Conservation (phyloP, 495 filamentous ascomycete genomes). For the Penicillium coffeae region DNA sequence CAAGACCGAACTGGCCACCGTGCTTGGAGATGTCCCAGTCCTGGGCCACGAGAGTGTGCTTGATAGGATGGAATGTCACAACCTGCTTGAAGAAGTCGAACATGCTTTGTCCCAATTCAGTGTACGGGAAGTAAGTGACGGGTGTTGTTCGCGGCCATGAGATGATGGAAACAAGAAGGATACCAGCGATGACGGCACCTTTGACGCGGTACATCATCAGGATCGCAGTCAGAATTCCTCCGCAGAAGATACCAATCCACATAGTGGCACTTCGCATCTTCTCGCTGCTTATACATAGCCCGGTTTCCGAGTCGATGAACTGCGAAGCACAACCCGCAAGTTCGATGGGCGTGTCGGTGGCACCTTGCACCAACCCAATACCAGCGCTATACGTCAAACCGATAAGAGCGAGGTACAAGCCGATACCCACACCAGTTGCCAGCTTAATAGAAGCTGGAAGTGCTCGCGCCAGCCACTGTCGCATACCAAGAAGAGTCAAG, state of each 20-base stretch:
- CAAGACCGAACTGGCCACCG: constrained; percentile 68
- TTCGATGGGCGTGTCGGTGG: constrained; percentile 54
- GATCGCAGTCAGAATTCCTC: constrained; percentile 69
- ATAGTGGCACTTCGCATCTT: constrained; percentile 76
- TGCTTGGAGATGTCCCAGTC: constrained; percentile 62
- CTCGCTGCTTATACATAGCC: constrained; percentile 46
- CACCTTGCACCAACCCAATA: constrained; percentile 67
- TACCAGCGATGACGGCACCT: constrained; percentile 75
- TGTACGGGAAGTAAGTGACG: constrained; percentile 77
- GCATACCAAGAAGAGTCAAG: constrained; percentile 68
- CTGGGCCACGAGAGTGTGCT: constrained; percentile 59
- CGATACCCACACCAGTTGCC: constrained; percentile 78
- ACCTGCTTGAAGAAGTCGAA: constrained; percentile 86
- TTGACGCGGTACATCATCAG: constrained; percentile 82
- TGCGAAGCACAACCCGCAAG: constrained; percentile 61
- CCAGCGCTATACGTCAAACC: constrained; percentile 75
- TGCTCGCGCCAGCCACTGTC: constrained; percentile 76
- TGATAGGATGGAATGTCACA: constrained; percentile 72
- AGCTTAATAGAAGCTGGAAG: constrained; percentile 78
- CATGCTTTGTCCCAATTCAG: constrained; percentile 53
- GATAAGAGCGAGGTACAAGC: constrained; percentile 75
- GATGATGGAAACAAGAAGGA: constrained; percentile 76
- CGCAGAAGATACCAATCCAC: constrained; percentile 83
- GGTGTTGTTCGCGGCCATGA: constrained; percentile 72
- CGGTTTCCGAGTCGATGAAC: constrained; percentile 27